Percentiles rank a stretch among this genome's conserved stretches.
Evolutionary conservation across 768 basidiomycete species (phyloP).

Genomic region (Coprinopsis cinerea): DNA sequence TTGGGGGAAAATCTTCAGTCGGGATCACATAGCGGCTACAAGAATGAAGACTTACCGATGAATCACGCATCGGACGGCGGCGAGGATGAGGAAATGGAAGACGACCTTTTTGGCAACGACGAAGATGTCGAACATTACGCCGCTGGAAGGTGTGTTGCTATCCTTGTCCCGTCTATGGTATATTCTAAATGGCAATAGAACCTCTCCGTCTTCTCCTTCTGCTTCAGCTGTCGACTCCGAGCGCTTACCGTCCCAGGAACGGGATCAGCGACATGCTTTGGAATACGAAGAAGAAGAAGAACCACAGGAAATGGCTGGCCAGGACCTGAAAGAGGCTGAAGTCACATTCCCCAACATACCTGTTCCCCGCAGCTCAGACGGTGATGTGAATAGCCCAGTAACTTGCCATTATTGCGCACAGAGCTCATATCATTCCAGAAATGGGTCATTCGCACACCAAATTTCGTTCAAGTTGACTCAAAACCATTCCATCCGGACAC

Average conservation of each 20-base stretch:
- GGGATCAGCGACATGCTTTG: constrained; percentile 60
- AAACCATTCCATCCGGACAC: constrained; percentile 87
- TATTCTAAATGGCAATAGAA: constrained; percentile 17
- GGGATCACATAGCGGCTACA: neutral
- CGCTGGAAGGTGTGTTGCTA: constrained; percentile 43
- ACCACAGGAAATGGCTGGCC: constrained; percentile 40
- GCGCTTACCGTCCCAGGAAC: constrained; percentile 51
- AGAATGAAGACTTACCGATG: constrained; percentile 19
- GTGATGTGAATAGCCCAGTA: constrained; percentile 50
- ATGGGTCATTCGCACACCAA: constrained; percentile 93
- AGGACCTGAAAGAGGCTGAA: constrained; percentile 60
- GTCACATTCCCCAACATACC: constrained; percentile 86
- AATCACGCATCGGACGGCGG: constrained; percentile 23
- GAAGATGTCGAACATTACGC: constrained; percentile 45
- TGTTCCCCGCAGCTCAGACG: constrained; percentile 72
- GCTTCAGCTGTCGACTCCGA: constrained; percentile 60
- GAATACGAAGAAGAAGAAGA: constrained; percentile 82
- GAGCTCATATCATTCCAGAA: constrained; percentile 38
- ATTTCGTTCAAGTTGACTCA: constrained; percentile 84
- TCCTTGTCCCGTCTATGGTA: constrained; percentile 8
- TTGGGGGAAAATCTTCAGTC: constrained; percentile 30
- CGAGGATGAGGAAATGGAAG: constrained; percentile 58
- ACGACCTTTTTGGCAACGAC: constrained; percentile 78
- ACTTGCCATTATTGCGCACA: constrained; percentile 1
- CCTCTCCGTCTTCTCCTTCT: constrained; percentile 37